A percentile compares a stretch with the other conserved stretches of the same genome.
Evolutionary conservation across 2,329 filamentous ascomycete genomes (phyloP).

Genomic region (Diaporthe australafricana): DNA sequence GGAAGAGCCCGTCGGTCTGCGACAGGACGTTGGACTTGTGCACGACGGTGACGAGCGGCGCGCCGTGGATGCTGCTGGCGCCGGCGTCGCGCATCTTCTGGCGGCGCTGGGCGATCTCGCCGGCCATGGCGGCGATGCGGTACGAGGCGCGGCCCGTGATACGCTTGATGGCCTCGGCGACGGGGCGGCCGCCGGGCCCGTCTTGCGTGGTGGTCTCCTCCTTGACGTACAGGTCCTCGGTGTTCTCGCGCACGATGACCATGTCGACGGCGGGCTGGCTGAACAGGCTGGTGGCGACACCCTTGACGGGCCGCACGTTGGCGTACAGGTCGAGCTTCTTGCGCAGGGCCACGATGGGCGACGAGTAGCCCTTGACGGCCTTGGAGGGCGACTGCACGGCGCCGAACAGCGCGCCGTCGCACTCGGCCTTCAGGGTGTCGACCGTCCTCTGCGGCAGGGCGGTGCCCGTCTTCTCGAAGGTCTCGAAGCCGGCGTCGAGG

Average conservation of each 20-base stretch:
- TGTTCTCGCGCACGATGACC: slow-evolving; percentile 99
- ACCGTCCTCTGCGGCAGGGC: slow-evolving; percentile 93
- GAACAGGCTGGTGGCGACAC: slow-evolving; percentile 71
- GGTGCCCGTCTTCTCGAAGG: slow-evolving; percentile 88
- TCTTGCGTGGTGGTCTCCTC: slow-evolving; percentile 87
- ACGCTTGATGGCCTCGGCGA: slow-evolving; percentile 97
- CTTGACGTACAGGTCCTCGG: slow-evolving; percentile 98
- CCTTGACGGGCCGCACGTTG: slow-evolving; percentile 97
- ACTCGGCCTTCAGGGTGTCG: slow-evolving; percentile 87
- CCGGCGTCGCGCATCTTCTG: slow-evolving; percentile 79
- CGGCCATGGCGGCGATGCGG: slow-evolving; percentile 92
- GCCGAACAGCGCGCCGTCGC: slow-evolving; percentile 95
- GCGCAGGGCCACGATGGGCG: slow-evolving; percentile 94
- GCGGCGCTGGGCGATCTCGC: slow-evolving; percentile 90
- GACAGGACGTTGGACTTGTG: slow-evolving; percentile 98
- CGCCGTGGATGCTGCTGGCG: slow-evolving; percentile 71
- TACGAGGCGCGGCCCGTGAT: slow-evolving; percentile 87
- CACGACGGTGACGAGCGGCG: slow-evolving; percentile 90
- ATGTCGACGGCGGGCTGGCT: slow-evolving; percentile 78
- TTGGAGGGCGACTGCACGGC: slow-evolving; percentile 93
- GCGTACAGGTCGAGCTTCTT: slow-evolving; percentile 96
- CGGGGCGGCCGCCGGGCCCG: slow-evolving; percentile 76
- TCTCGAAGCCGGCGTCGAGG: slow-evolving; percentile 92
- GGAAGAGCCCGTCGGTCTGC: slow-evolving; percentile 97
- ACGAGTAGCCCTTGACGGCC: slow-evolving; percentile 94